These are phyloP conservation scores for Arachnomyces sp. DNA, from an alignment of 2,329 filamentous ascomycete genomes.

Conservation along the genomic window DNA sequence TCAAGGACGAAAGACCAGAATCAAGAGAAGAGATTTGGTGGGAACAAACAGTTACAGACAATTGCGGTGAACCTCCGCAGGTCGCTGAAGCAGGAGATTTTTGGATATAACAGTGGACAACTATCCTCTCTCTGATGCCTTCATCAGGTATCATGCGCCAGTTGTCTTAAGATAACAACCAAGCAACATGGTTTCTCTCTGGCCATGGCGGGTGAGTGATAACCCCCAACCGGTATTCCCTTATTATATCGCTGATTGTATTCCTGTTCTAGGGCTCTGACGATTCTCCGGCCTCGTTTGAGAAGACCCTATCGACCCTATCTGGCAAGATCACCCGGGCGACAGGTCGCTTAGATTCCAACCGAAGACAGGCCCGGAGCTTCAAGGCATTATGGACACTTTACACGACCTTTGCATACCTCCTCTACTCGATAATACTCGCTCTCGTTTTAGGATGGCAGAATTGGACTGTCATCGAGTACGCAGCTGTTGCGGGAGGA, in stretches of 20 bases:
- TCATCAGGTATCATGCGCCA: no score
- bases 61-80: no score
- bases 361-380: slow-evolving; percentile 65
- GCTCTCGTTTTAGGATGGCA: slow-evolving; percentile 77
- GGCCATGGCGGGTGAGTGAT: slow-evolving; percentile 68
- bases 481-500: slow-evolving; percentile 67
- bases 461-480: slow-evolving; percentile 69
- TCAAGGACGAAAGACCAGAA: no score
- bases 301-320: slow-evolving; percentile 78
- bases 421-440: slow-evolving; percentile 75
- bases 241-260: neutral
- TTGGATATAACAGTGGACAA: no score
- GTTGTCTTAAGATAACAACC: neutral
- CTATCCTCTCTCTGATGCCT: no score
- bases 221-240: neutral
- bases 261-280: slow-evolving; percentile 55
- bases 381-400: slow-evolving; percentile 81
- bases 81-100: no score
- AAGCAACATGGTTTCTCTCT: slow-evolving; percentile 65
- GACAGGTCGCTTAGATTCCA: slow-evolving; percentile 64
- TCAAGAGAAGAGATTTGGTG: no score
- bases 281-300: slow-evolving; percentile 82
- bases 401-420: slow-evolving; percentile 83
- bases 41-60: no score
- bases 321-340: slow-evolving; percentile 73